Base-by-base conservation (phyloP, 2,329 filamentous ascomycete genomes). In the Exophiala spinifera region DNA sequence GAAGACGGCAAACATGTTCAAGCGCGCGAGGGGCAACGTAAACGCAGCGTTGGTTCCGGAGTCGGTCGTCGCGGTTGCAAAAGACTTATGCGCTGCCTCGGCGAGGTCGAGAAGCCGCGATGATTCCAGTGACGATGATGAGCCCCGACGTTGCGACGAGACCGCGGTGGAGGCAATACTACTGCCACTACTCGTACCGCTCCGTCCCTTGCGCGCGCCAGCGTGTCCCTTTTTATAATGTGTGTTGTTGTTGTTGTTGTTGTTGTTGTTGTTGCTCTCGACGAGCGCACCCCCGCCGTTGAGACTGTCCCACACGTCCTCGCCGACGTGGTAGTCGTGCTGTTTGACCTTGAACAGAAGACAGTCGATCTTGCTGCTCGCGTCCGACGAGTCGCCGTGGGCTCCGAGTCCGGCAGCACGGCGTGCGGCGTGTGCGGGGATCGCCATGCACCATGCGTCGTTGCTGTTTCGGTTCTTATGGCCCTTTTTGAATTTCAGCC, bases 1-100 rank as follows among this genome's bases (percentile, higher is more conserved):
- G 45, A 65, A 67, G 4, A 67, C 45, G 0, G 57, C 53, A 47
- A 67, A 61, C 23, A 63, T 55, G 47, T 67, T 67, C 46, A 67
- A 25, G 15, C 53, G 57, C 14, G 63, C 63, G 33, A 59, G 42
- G 1, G 64, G 61, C 13, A 66, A 28, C 23, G 4, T n/a, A n/a
- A n/a, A 23, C 17, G 21, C 13, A 17, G 21, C 19, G n/a, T n/a
- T n/a, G n/a, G n/a, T n/a, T 15, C 20, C 7, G 17, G 39, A 31
- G 33, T 40, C 17, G 47, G 46, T 15, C 25, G 42, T 2, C 3
- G 34, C 19, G 25, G 33, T 33, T 11, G 48, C 23, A 4, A 54
- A 43, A 8, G 40, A 45, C n/a, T 15, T 21, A 21, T 49, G 25
- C 11, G 28, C 20, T 15, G 19, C 28, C 13, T 44, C 19, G 6